Evolutionary conservation across 345 rosid species (phyloP).

Genomic region (Acer saccharum): DNA sequence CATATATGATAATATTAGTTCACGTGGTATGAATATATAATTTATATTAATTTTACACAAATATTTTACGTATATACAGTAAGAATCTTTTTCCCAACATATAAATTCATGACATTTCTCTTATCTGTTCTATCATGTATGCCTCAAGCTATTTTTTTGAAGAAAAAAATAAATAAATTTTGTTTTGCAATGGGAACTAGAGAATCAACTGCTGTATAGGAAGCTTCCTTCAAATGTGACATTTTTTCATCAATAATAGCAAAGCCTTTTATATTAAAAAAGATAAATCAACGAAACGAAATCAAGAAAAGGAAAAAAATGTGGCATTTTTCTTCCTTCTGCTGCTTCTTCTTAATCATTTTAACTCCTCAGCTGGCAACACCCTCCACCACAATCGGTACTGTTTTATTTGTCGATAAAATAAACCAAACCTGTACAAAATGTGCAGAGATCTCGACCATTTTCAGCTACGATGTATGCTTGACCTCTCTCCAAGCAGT

Average conservation of each 20-base stretch:
- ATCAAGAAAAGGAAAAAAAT: constrained; percentile 8
- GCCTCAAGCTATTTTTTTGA: not conserved
- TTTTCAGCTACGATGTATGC: constrained; percentile 46
- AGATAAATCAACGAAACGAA: not conserved
- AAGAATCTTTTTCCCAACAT: no score
- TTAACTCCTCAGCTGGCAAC: not conserved
- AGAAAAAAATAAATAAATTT: not conserved
- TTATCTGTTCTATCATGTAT: not conserved
- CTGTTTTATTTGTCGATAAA: constrained; percentile 19
- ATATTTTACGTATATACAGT: not conserved
- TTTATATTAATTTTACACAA: no score
- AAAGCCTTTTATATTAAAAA: not conserved
- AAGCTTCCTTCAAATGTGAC: constrained; percentile 10
- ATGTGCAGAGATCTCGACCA: constrained; percentile 37
- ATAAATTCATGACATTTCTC: not conserved
- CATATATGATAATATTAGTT: no score
- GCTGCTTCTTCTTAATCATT: constrained; percentile 17
- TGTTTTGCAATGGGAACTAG: not conserved
- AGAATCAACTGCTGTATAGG: not conserved
- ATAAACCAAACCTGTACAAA: constrained; percentile 45
- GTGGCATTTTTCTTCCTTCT: constrained; percentile 14
- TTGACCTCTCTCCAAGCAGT: constrained; percentile 41
- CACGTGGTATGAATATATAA: no score
- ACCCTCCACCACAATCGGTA: not conserved
- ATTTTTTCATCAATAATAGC: not conserved